These are phyloP conservation scores for Steccherinum ochraceum DNA, from an alignment of 768 basidiomycete genomes.

Conservation along the genomic window DNA sequence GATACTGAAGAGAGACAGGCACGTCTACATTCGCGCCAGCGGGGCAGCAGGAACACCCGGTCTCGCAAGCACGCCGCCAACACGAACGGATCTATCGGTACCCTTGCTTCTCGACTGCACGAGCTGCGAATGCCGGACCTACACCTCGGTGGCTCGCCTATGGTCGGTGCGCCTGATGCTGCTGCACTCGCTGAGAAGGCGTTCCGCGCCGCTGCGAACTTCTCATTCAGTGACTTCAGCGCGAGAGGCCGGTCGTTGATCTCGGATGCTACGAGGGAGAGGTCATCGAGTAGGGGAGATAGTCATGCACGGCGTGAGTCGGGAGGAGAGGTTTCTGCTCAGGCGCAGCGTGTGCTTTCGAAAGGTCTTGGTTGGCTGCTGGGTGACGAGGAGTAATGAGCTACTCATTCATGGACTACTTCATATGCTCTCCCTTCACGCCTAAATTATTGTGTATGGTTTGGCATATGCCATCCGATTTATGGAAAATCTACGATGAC, in stretches of 20 bases:
- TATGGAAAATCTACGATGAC: not conserved
- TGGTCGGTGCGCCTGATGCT: slow-evolving; percentile 66
- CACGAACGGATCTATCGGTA: slow-evolving; percentile 18
- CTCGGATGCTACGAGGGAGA: slow-evolving; percentile 13
- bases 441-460: not conserved
- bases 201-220: slow-evolving; percentile 72
- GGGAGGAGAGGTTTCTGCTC: slow-evolving; percentile 59
- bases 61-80: slow-evolving; percentile 10
- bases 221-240: slow-evolving; percentile 56
- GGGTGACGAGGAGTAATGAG: slow-evolving; percentile 53
- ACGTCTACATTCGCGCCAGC: slow-evolving; percentile 25
- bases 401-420: not conserved
- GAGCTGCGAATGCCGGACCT: slow-evolving; percentile 65
- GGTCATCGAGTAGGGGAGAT: slow-evolving; percentile 27
- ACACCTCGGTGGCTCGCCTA: slow-evolving; percentile 61
- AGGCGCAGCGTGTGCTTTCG: slow-evolving; percentile 73
- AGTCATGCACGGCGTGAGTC: slow-evolving; percentile 28
- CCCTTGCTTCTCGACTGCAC: slow-evolving; percentile 56
- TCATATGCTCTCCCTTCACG: not conserved
- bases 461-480: too few relatives aligned
- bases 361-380: slow-evolving; percentile 96
- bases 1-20: slow-evolving; percentile 48
- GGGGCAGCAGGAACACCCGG: slow-evolving; percentile 5
- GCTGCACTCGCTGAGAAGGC: slow-evolving; percentile 75
- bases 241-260: slow-evolving; percentile 25